Conservation (phyloP, 805 yeast genomes). For the Nakazawaea wyomingensis region DNA sequence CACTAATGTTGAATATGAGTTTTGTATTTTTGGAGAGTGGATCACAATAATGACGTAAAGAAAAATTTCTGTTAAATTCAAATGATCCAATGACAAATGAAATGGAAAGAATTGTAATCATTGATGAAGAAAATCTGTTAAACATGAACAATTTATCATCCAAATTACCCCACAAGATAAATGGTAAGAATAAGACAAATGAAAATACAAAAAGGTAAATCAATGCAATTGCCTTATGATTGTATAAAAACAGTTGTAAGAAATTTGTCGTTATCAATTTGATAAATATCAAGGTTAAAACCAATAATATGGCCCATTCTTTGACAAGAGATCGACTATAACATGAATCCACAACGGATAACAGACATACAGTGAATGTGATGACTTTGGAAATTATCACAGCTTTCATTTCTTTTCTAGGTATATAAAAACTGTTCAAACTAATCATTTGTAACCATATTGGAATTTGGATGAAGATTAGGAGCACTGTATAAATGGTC, state of each 20-base stretch:
- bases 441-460: background rate
- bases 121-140: background rate
- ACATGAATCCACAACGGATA: background rate
- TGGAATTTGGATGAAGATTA: background rate
- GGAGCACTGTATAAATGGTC: background rate
- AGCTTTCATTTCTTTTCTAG: conserved; percentile 1
- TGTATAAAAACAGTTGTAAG: background rate
- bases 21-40: background rate
- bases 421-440: conserved; percentile 2
- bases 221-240: background rate
- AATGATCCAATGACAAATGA: conserved; percentile 4
- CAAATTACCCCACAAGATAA: background rate
- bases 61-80: background rate
- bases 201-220: background rate
- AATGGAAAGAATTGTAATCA: conserved; percentile 1
- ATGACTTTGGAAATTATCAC: background rate
- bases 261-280: background rate
- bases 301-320: background rate
- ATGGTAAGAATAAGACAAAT: conserved; percentile 3
- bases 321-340: background rate
- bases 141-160: conserved; percentile 1
- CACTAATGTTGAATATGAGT: background rate
- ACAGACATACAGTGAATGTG: background rate
- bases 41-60: background rate
- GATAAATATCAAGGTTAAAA: background rate